Conservation (phyloP, 345 rosid species). For the Alliaria petiolata region DNA sequence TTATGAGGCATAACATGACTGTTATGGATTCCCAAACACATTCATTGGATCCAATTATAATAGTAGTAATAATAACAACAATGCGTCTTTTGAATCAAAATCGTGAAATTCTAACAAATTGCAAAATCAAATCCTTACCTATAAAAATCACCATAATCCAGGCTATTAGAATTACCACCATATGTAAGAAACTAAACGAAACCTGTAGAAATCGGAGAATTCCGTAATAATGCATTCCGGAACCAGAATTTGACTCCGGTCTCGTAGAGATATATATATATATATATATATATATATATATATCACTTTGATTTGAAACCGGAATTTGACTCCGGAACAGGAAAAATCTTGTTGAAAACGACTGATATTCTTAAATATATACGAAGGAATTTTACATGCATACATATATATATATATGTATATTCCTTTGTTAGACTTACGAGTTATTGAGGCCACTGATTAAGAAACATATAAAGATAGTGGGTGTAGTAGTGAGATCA, state of each 20-base stretch:
- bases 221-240: not conserved
- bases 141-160: not conserved
- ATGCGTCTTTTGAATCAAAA: not conserved
- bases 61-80: not conserved
- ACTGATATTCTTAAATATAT: not conserved
- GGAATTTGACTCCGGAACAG: slow-evolving; percentile 12
- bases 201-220: too few species aligned
- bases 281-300: too few species aligned
- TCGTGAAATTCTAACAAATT: not conserved
- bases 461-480: slow-evolving; percentile 25
- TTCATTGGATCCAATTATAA: slow-evolving; percentile 27
- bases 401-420: not conserved
- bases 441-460: slow-evolving; percentile 18
- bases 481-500: slow-evolving; percentile 30
- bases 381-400: not conserved
- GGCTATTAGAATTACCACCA: not conserved
- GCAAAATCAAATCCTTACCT: not conserved
- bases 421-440: slow-evolving; percentile 6
- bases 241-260: not conserved
- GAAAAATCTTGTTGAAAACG: not conserved
- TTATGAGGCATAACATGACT: slow-evolving; percentile 30
- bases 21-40: slow-evolving; percentile 32
- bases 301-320: not conserved
- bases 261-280: too few species aligned
- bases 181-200: not conserved